These are phyloP conservation scores for Mycogone perniciosa DNA, from an alignment of 2,329 filamentous ascomycete species.

Conservation along the genomic window DNA sequence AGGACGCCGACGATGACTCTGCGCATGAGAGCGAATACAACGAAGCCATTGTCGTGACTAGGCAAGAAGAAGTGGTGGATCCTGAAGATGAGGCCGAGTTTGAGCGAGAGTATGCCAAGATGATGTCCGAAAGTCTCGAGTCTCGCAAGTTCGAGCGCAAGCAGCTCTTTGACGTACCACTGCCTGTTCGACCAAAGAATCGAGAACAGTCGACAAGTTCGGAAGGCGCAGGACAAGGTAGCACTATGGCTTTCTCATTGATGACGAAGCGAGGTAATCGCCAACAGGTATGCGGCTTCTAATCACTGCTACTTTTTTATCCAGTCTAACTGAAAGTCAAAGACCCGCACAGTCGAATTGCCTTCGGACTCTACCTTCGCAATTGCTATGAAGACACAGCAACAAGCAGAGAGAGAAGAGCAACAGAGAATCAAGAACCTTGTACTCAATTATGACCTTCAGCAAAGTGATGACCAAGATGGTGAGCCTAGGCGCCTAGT, in stretches of 20 bases:
- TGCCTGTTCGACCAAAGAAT: conserved; percentile 74
- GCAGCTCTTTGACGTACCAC: conserved; percentile 87
- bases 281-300: conserved; percentile 63
- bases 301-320: conserved; percentile 1
- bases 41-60: conserved; percentile 85
- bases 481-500: conserved; percentile 48
- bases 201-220: conserved; percentile 46
- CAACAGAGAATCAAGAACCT: conserved; percentile 98
- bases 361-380: conserved; percentile 91
- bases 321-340: conserved; percentile 4
- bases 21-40: conserved; percentile 59
- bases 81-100: conserved; percentile 96
- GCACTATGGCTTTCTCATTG: conserved; percentile 93
- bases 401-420: conserved; percentile 90
- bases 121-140: conserved; percentile 96
- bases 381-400: conserved; percentile 90
- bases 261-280: conserved; percentile 94
- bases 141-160: conserved; percentile 95
- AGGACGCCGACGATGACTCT: conserved; percentile 45
- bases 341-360: conserved; percentile 88
- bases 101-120: conserved; percentile 93
- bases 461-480: conserved; percentile 73
- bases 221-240: conserved; percentile 19
- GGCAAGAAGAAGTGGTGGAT: conserved; percentile 83
- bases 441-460: conserved; percentile 91